These are phyloP conservation scores for Trichothecium roseum DNA, from an alignment of 2,329 filamentous ascomycete species.

Conservation along the genomic window DNA sequence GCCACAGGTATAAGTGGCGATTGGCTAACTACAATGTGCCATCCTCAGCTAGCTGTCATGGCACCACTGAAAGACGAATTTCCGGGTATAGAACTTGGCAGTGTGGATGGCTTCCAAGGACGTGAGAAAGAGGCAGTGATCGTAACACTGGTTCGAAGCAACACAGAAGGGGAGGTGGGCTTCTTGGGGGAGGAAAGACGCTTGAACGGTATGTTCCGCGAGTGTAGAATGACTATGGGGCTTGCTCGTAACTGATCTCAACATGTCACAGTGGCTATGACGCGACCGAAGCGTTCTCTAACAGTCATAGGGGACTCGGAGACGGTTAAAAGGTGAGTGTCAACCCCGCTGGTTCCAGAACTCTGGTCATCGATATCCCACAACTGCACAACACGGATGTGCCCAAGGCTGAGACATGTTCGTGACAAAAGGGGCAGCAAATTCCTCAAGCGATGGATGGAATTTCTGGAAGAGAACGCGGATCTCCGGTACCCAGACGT, in stretches of 20 bases:
- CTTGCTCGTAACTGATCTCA: conserved; percentile 1
- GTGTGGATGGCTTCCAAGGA: conserved; percentile 94
- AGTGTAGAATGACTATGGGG: background rate
- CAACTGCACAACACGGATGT: no score
- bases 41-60: conserved; percentile 58
- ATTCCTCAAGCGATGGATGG: conserved; percentile 88
- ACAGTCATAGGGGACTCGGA: conserved; percentile 91
- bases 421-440: conserved; percentile 55
- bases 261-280: conserved; percentile 74
- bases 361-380: no score
- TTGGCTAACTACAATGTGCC: conserved; percentile 3
- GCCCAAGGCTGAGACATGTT: no score
- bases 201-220: conserved; percentile 65
- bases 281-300: conserved; percentile 79
- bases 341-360: background rate
- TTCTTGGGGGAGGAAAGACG: conserved; percentile 88
- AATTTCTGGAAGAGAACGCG: conserved; percentile 76
- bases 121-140: conserved; percentile 94
- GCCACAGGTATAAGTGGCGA: background rate
- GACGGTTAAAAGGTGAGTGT: conserved; percentile 73
- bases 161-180: conserved; percentile 75
- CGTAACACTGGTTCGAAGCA: conserved; percentile 89
- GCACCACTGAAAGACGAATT: conserved; percentile 72
- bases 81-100: conserved; percentile 85
- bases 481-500: conserved; percentile 82